These are phyloP conservation scores for Barbarea vulgaris DNA, from an alignment of 345 rosid species.

Conservation along the genomic window DNA sequence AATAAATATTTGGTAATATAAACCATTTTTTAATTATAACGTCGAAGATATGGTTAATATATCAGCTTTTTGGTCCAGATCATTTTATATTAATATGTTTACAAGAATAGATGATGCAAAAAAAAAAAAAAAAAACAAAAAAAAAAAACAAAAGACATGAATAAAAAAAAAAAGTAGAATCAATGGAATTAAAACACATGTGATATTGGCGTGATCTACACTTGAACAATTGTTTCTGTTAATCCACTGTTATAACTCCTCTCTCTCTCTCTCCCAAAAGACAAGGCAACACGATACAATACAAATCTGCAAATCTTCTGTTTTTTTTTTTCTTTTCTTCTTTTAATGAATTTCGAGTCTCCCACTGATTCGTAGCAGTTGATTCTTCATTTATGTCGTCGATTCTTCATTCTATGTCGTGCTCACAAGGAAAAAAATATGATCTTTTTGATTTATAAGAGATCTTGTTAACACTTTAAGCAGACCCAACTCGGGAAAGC, in stretches of 20 bases:
- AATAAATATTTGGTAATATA: too few species aligned
- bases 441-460: constrained; percentile 10
- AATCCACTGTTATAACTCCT: constrained; percentile 21
- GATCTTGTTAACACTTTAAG: constrained; percentile 15
- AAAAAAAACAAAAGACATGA: background rate
- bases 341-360: background rate
- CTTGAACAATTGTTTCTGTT: constrained; percentile 31
- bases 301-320: constrained; percentile 21
- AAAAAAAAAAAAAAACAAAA: background rate
- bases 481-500: constrained; percentile 15
- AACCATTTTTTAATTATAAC: background rate
- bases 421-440: constrained; percentile 1
- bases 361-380: background rate
- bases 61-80: background rate
- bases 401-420: background rate
- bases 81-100: background rate
- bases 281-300: background rate
- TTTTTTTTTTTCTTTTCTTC: background rate
- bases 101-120: background rate
- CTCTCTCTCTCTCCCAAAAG: background rate
- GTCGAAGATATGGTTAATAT: background rate
- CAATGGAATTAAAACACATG: constrained; percentile 32
- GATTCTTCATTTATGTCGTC: background rate
- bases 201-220: constrained; percentile 18
- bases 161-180: background rate